A percentile compares a stretch with the other conserved stretches of the same genome.
phyloP scores from a whole-genome alignment of 441 rosid species.

The Daphne laureola region DNA sequence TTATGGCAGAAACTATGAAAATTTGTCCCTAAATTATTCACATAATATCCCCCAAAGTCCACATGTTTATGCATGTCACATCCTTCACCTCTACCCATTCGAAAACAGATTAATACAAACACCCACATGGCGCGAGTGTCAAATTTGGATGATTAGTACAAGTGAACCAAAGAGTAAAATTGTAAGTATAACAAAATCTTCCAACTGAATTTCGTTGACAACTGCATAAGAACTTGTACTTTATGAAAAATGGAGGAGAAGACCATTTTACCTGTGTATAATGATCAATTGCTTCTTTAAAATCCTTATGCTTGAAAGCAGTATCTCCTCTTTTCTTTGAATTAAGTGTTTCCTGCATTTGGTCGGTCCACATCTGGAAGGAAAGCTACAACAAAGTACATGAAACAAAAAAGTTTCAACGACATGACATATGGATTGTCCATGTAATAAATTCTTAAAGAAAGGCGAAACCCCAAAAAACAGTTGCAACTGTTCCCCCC shows the following conservation, averaged over 20 bases:
- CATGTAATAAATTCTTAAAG: neutral
- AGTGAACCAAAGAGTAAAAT: neutral
- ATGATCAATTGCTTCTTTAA: slow-evolving; percentile 51
- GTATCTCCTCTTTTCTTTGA: slow-evolving; percentile 81
- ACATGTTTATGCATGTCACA: too few species aligned
- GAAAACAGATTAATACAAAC: neutral
- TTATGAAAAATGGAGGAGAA: neutral
- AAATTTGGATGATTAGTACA: neutral
- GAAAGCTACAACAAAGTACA: slow-evolving; percentile 50
- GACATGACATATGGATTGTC: too few species aligned
- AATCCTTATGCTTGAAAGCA: slow-evolving; percentile 76
- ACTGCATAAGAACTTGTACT: too few species aligned
- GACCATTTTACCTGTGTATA: slow-evolving; percentile 59
- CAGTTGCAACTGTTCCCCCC: neutral
- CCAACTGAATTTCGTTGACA: too few species aligned
- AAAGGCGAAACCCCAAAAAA: neutral
- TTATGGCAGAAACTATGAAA: slow-evolving; percentile 1
- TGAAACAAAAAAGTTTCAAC: too few species aligned
- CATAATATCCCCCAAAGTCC: too few species aligned
- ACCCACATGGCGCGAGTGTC: neutral
- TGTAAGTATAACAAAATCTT: too few species aligned
- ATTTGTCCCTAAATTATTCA: neutral
- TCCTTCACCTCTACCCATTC: too few species aligned
- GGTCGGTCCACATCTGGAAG: slow-evolving; percentile 98
- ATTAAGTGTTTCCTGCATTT: slow-evolving; percentile 82